Base-by-base conservation (phyloP, 2,329 filamentous ascomycete species). In the Chaetomium strumarium region DNA sequence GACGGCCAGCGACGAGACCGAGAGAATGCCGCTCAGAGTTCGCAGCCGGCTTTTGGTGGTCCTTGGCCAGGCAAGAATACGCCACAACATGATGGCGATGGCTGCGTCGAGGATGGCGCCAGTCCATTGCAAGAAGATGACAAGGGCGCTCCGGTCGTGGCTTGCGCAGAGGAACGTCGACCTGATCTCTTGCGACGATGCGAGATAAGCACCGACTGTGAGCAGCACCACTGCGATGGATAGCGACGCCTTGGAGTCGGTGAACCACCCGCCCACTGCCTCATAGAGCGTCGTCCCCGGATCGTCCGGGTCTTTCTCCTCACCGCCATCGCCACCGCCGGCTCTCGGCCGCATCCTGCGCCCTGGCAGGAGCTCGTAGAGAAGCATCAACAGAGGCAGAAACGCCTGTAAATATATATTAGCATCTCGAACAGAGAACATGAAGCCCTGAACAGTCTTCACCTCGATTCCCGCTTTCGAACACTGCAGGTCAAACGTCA, bases 111-210 rank as follows among this genome's bases (percentile, higher is more conserved):
- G 64, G 19, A 71, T 53, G 16, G 80, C 62, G 0, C 75, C 74
- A 1, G 70, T 16, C 44, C 71, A 67, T 55, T 80, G 78, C 7
- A 75, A 58, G n/a, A 67, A 55, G 0, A 74, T 56, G 1, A 73
- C 64, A 16, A 63, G 63, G 5, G 64, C 60, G 3, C 63, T 63
- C 46, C 66, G 70, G 49, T 79, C 76, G 13, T 70, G 55, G 5
- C 67, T 57, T 16, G 77, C 75, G 59, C 79, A 82, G 51, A 79
- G 72, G 52, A 75, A 79, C 0, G 75, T 78, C 12, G 78, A 80
- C n/a, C 61, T 65, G 16, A 63, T 60, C 3, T 67, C 66, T n/a
- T 70, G 68, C 13, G 67, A 66, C 2, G 69, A 60, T 14, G 71
- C 66, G 2, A 72, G 61, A 51, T 69, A 77, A 3, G 73, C 70